These are phyloP conservation scores for Hymenoscyphus albidus DNA, from an alignment of 2,329 filamentous ascomycete genomes.

Conservation along the genomic window DNA sequence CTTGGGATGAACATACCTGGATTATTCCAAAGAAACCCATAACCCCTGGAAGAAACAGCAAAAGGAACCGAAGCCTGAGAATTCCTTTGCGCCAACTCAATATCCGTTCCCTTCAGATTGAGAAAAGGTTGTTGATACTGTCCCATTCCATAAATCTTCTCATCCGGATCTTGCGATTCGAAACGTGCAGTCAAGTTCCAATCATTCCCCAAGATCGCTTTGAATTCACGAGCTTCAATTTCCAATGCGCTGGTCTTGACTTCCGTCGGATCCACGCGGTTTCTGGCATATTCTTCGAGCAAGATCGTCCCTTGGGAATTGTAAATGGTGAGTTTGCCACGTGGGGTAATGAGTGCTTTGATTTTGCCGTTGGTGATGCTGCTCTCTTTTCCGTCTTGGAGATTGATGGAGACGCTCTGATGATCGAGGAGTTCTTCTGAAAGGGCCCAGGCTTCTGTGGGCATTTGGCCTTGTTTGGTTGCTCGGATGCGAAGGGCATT, in stretches of 20 bases:
- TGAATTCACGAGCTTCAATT: conserved; percentile 49
- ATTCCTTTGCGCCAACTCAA: conserved; percentile 64
- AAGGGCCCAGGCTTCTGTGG: conserved; percentile 40
- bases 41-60: conserved; percentile 54
- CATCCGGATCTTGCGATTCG: conserved; percentile 50
- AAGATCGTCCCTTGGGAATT: conserved; percentile 42
- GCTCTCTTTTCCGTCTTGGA: background rate
- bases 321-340: conserved; percentile 47
- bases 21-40: conserved; percentile 65
- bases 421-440: background rate
- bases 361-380: conserved; percentile 46
- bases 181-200: conserved; percentile 57
- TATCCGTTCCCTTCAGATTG: conserved; percentile 58
- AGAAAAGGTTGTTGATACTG: conserved; percentile 63
- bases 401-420: background rate
- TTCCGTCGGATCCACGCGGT: conserved; percentile 44
- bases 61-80: conserved; percentile 64
- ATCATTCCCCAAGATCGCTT: conserved; percentile 44
- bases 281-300: conserved; percentile 49
- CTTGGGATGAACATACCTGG: conserved; percentile 34
- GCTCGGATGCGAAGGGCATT: conserved; percentile 45
- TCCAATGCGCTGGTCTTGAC: conserved; percentile 49
- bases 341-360: conserved; percentile 42
- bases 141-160: conserved; percentile 66
- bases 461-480: conserved; percentile 40